Percentiles rank a stretch among this genome's conserved stretches.
These are phyloP conservation scores for Paraleonurus japonicus DNA, from an alignment of 257 asterid genomes.

Conservation along the genomic window DNA sequence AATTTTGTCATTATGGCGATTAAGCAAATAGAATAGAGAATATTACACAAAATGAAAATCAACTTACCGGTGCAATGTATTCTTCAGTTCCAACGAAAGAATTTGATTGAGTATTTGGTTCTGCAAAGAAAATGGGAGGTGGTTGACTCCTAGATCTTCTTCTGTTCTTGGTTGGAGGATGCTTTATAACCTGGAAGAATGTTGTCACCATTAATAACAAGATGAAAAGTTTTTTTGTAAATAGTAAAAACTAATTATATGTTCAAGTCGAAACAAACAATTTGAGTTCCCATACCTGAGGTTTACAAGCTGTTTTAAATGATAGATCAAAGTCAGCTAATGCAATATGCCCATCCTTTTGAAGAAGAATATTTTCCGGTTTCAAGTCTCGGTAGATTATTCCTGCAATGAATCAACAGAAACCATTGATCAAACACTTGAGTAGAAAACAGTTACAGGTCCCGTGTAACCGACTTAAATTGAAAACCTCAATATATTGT, in stretches of 20 bases:
- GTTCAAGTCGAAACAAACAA: background rate
- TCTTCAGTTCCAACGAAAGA: slow-evolving; percentile 99
- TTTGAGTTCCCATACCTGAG: slow-evolving; percentile 56
- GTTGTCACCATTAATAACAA: slow-evolving; percentile 2
- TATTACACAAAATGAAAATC: background rate
- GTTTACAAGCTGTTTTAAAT: slow-evolving; percentile 76
- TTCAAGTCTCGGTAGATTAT: slow-evolving; percentile 90
- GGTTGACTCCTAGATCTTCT: slow-evolving; percentile 75
- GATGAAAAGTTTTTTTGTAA: background rate
- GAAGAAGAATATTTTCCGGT: slow-evolving; percentile 91
- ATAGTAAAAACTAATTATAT: background rate
- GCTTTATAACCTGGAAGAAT: slow-evolving; percentile 68
- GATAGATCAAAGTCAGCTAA: slow-evolving; percentile 92
- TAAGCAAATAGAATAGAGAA: slow-evolving; percentile 7
- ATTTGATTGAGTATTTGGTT: slow-evolving; percentile 85
- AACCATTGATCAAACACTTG: slow-evolving; percentile 10
- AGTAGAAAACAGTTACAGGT: slow-evolving; percentile 1
- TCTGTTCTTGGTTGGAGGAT: slow-evolving; percentile 51
- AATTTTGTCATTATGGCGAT: background rate
- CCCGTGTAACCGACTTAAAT: background rate
- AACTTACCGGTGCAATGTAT: slow-evolving; percentile 92
- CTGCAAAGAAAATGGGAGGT: slow-evolving; percentile 84
- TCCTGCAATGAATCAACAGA: slow-evolving; percentile 48
- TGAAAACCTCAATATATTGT: background rate
- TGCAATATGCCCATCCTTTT: slow-evolving; percentile 80